Conservation (phyloP, 1,284 basidiomycete genomes). For the Singerocomus rubriflavus region DNA sequence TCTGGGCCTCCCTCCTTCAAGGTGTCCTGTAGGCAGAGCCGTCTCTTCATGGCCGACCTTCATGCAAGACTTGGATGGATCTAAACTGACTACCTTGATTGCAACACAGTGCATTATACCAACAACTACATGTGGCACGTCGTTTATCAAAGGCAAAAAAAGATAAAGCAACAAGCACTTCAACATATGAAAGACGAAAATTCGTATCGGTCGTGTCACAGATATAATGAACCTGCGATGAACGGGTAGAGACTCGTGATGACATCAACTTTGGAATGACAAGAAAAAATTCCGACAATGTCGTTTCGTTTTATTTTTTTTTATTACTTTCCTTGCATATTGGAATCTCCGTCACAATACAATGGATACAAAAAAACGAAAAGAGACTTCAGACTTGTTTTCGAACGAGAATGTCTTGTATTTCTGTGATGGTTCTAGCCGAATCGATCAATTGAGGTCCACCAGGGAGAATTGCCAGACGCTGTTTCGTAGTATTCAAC, state of each 20-base stretch:
- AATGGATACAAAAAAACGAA: not conserved
- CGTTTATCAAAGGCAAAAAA: not conserved
- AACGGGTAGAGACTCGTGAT: not conserved
- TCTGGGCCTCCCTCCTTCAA: too few species aligned
- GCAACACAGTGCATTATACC: constrained; percentile 20
- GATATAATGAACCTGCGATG: constrained; percentile 31
- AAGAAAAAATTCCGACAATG: constrained; percentile 5
- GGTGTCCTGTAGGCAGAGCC: too few species aligned
- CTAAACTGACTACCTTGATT: constrained; percentile 13
- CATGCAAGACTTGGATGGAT: not conserved
- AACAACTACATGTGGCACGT: constrained; percentile 24
- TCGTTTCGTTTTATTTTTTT: constrained; percentile 4
- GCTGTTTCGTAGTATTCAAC: constrained; percentile 73
- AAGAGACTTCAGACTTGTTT: constrained; percentile 39
- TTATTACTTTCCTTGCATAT: not conserved
- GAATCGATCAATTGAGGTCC: constrained; percentile 63
- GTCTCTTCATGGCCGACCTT: too few species aligned
- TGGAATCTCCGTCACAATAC: constrained; percentile 2
- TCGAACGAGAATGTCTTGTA: constrained; percentile 68
- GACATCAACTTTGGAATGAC: not conserved
- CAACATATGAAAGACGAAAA: constrained; percentile 8
- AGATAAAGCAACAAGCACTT: constrained; percentile 15
- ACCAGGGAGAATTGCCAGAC: constrained; percentile 71
- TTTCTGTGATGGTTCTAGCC: constrained; percentile 64
- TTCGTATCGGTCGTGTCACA: constrained; percentile 16